phyloP scores from a whole-genome alignment of 2,329 filamentous ascomycete genomes.

The Cordyceps fumosorosea region DNA sequence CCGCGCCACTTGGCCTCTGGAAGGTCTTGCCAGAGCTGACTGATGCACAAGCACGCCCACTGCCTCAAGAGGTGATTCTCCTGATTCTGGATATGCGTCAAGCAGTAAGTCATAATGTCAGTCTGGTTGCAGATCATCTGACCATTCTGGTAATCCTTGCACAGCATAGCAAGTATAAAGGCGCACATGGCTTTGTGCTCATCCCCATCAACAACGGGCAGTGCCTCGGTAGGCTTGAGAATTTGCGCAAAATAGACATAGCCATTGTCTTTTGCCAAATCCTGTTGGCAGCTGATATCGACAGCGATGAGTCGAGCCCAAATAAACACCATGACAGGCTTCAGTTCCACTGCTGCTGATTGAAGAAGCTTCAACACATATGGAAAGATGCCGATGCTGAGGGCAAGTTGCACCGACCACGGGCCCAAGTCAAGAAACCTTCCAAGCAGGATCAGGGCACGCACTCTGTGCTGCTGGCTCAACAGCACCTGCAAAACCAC shows the following conservation, averaged over 20 bases:
- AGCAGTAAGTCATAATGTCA: constrained; percentile 82
- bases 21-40: constrained; percentile 87
- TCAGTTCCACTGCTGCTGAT: constrained; percentile 88
- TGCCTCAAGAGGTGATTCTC: constrained; percentile 86
- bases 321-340: constrained; percentile 99
- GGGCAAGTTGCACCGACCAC: constrained; percentile 95
- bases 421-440: constrained; percentile 92
- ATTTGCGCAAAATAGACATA: constrained; percentile 96
- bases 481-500: constrained; percentile 93
- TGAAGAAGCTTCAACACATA: constrained; percentile 97
- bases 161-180: constrained; percentile 95
- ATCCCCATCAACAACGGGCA: constrained; percentile 80
- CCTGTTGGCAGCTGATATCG: constrained; percentile 86
- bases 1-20: constrained; percentile 93
- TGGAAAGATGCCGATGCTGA: constrained; percentile 97
- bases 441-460: constrained; percentile 84
- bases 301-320: constrained; percentile 96
- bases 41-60: constrained; percentile 93
- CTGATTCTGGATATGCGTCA: constrained; percentile 75
- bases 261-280: constrained; percentile 92
- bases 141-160: constrained; percentile 87
- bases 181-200: constrained; percentile 99
- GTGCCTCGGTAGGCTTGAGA: constrained; percentile 72
- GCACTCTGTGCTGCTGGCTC: constrained; percentile 87
- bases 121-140: constrained; percentile 87